Evolutionary conservation across 768 basidiomycete genomes (phyloP).

Genomic region (Phlegmacium glaucopus): DNA sequence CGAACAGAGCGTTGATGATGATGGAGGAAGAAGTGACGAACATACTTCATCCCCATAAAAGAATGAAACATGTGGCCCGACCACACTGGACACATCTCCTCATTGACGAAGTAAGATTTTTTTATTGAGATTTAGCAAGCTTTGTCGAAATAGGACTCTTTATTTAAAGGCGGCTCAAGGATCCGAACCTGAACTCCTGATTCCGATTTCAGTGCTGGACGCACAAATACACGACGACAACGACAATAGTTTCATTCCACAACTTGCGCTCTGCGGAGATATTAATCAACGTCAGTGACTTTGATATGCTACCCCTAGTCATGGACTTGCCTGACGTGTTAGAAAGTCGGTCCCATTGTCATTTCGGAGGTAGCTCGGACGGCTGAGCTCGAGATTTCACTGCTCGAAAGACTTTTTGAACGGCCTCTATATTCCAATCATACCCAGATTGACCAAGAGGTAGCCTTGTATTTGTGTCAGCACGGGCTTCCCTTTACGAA

Average conservation of each 20-base stretch:
- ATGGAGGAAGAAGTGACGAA: slow-evolving; percentile 37
- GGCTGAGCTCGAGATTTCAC: slow-evolving; percentile 44
- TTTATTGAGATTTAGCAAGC: neutral
- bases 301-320: slow-evolving; percentile 1
- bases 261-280: slow-evolving; percentile 51
- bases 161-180: slow-evolving; percentile 46
- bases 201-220: slow-evolving; percentile 47
- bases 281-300: slow-evolving; percentile 40
- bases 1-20: slow-evolving; percentile 35
- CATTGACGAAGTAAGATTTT: slow-evolving; percentile 41
- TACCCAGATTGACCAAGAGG: neutral
- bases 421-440: slow-evolving; percentile 34
- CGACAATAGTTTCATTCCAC: slow-evolving; percentile 29
- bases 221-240: slow-evolving; percentile 16
- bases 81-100: slow-evolving; percentile 53
- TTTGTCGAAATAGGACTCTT: neutral
- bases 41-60: slow-evolving; percentile 36
- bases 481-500: slow-evolving; percentile 31
- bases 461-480: too few relatives aligned
- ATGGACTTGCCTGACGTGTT: neutral
- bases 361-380: slow-evolving; percentile 40
- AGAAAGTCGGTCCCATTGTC: slow-evolving; percentile 45
- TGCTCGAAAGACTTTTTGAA: slow-evolving; percentile 47
- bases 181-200: slow-evolving; percentile 46
- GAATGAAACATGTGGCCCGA: slow-evolving; percentile 23